Evolutionary conservation across 2,329 filamentous ascomycete genomes (phyloP).

Genomic region (Alternaria sp.): DNA sequence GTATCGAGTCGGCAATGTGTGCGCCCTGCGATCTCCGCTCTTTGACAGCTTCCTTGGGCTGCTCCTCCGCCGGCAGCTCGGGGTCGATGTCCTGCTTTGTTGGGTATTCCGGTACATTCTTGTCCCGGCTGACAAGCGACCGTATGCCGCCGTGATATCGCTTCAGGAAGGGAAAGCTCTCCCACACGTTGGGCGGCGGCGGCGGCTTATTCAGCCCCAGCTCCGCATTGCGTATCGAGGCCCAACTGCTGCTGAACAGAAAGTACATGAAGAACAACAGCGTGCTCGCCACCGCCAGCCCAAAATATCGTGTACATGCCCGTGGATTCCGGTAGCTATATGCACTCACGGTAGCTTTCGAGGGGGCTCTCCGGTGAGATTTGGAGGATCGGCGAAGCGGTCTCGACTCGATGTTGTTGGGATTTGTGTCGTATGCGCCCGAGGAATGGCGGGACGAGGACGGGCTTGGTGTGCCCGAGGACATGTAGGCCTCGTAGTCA

Average conservation of each 20-base stretch:
- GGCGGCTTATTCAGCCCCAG: constrained; percentile 67
- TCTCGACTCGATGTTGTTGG: constrained; percentile 34
- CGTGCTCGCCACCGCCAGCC: constrained; percentile 72
- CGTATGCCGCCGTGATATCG: constrained; percentile 90
- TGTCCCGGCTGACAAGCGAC: constrained; percentile 68
- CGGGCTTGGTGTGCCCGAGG: constrained; percentile 55
- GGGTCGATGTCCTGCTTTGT: constrained; percentile 61
- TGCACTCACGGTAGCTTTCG: constrained; percentile 43
- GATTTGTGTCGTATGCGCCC: constrained; percentile 40
- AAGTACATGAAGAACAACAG: constrained; percentile 80
- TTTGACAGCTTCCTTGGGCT: constrained; percentile 38
- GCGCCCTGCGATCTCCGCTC: constrained; percentile 42
- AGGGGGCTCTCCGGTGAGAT: constrained; percentile 27
- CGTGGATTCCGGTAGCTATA: constrained; percentile 71
- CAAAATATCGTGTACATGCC: constrained; percentile 79
- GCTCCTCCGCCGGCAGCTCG: constrained; percentile 42
- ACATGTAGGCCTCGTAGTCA: constrained; percentile 45
- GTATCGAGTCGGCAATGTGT: constrained; percentile 42
- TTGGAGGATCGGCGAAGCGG: constrained; percentile 26
- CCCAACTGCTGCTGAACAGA: constrained; percentile 76
- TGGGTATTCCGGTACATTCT: constrained; percentile 85
- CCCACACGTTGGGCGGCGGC: constrained; percentile 77
- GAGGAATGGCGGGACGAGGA: constrained; percentile 62
- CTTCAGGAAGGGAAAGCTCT: constrained; percentile 82
- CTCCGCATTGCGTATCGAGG: constrained; percentile 70